These are phyloP conservation scores for Lactarius akahatsu DNA, from an alignment of 768 basidiomycete genomes.

Conservation along the genomic window DNA sequence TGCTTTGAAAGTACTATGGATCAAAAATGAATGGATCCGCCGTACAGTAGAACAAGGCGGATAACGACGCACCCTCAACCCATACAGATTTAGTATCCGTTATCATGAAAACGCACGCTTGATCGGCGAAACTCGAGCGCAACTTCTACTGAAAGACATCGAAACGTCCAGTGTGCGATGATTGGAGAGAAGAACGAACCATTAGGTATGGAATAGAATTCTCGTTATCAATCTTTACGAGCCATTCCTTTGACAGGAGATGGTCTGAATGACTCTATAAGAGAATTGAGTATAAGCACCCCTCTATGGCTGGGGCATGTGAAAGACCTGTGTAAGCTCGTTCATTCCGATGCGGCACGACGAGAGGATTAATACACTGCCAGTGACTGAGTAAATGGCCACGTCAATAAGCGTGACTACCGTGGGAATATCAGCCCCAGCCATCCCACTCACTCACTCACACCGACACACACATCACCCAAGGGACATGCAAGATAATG, in stretches of 20 bases:
- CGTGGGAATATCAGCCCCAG: constrained; percentile 18
- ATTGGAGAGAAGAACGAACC: constrained; percentile 44
- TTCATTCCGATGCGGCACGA: constrained; percentile 15
- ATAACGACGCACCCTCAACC: constrained; percentile 59
- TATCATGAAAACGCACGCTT: constrained; percentile 58
- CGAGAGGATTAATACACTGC: not conserved
- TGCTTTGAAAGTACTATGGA: constrained; percentile 48
- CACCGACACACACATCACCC: constrained; percentile 2
- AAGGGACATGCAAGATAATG: constrained; percentile 31
- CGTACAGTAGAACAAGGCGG: constrained; percentile 1
- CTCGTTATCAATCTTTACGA: constrained; percentile 60
- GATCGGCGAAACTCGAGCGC: constrained; percentile 51
- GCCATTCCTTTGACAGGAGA: constrained; percentile 70
- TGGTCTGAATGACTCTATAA: constrained; percentile 54
- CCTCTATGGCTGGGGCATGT: not conserved
- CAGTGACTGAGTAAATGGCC: not conserved
- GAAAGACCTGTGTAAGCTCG: constrained; percentile 27
- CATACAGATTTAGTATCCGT: constrained; percentile 76
- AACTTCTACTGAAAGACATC: constrained; percentile 51
- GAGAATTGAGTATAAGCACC: not conserved
- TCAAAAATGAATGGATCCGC: constrained; percentile 18
- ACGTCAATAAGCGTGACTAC: constrained; percentile 9
- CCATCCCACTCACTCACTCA: not conserved
- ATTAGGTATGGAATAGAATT: constrained; percentile 69
- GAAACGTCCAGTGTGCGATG: constrained; percentile 10